phyloP scores from a whole-genome alignment of 75 land plant genomes.

The Larix kaempferi region DNA sequence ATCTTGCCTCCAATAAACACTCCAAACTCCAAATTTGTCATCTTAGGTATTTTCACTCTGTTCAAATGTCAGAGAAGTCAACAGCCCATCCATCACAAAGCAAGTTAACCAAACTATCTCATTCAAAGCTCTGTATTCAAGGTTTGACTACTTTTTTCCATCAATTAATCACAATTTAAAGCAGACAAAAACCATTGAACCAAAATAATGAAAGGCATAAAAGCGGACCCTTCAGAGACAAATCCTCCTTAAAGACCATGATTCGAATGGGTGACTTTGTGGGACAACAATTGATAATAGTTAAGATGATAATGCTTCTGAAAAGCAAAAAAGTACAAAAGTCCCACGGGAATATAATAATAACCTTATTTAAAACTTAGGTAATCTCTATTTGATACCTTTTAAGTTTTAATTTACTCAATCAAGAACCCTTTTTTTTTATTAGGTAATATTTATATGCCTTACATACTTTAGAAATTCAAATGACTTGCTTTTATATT shows the following conservation, averaged over 20 bases:
- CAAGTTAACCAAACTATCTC: background rate
- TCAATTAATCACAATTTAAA: background rate
- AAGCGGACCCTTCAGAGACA: background rate
- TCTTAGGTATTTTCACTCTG: constrained; percentile 16
- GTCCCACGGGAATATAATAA: too few species aligned
- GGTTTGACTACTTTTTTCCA: background rate
- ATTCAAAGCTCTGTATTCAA: background rate
- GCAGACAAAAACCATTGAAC: background rate
- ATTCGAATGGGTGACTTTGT: background rate
- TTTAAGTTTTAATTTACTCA: too few species aligned
- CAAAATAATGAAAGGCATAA: background rate
- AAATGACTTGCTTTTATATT: background rate
- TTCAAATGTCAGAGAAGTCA: background rate
- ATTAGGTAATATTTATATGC: background rate
- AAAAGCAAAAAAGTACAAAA: background rate
- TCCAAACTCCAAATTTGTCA: constrained; percentile 31
- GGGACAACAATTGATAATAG: background rate
- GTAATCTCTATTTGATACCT: too few species aligned
- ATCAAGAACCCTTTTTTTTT: too few species aligned
- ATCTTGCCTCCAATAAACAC: constrained; percentile 43
- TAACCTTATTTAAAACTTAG: too few species aligned
- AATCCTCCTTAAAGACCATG: background rate
- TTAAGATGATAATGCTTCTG: background rate
- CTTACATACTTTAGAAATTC: background rate
- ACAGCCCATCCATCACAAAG: background rate